These are phyloP conservation scores for Phialophora macrospora DNA, from an alignment of 2,329 filamentous ascomycete genomes.

Conservation along the genomic window DNA sequence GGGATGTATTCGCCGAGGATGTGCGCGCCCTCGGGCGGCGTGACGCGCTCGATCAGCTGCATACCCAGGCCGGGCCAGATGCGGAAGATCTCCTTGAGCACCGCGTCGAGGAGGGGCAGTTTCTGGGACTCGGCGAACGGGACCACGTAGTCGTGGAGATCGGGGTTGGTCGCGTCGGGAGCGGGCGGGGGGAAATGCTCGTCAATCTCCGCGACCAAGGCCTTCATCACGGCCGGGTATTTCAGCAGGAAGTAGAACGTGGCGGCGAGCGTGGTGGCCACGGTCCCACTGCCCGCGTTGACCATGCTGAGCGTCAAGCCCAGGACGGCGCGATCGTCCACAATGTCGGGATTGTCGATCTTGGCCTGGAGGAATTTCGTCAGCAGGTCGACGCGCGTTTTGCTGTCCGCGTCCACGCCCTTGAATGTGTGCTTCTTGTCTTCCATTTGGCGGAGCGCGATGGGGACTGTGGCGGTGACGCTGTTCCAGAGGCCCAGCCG, in stretches of 20 bases:
- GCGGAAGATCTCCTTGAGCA: slow-evolving; percentile 47
- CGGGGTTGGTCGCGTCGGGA: slow-evolving; percentile 27
- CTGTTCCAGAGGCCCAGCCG: slow-evolving; percentile 20
- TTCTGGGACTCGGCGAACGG: slow-evolving; percentile 40
- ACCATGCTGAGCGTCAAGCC: slow-evolving; percentile 38
- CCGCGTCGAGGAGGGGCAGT: slow-evolving; percentile 43
- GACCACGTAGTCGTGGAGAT: slow-evolving; percentile 24
- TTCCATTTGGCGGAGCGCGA: slow-evolving; percentile 68
- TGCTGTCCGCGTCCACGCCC: slow-evolving; percentile 6
- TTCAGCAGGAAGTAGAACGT: slow-evolving; percentile 77
- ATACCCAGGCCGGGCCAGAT: slow-evolving; percentile 45
- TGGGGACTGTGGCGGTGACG: slow-evolving; percentile 49
- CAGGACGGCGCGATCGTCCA: slow-evolving; percentile 28
- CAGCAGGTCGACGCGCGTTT: slow-evolving; percentile 21
- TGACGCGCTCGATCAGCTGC: slow-evolving; percentile 43
- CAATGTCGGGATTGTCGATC: slow-evolving; percentile 24
- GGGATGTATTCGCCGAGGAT: slow-evolving; percentile 42
- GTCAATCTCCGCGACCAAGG: slow-evolving; percentile 40
- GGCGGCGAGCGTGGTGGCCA: slow-evolving; percentile 71
- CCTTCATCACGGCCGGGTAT: slow-evolving; percentile 53
- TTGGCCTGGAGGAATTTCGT: slow-evolving; percentile 35
- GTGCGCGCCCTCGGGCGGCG: slow-evolving; percentile 41
- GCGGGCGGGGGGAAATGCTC: slow-evolving; percentile 36
- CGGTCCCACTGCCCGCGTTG: slow-evolving; percentile 74
- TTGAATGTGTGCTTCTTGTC: slow-evolving; percentile 48